Conservation (phyloP, 345 rosid species). For the Psidium friedrichsthalianum region DNA sequence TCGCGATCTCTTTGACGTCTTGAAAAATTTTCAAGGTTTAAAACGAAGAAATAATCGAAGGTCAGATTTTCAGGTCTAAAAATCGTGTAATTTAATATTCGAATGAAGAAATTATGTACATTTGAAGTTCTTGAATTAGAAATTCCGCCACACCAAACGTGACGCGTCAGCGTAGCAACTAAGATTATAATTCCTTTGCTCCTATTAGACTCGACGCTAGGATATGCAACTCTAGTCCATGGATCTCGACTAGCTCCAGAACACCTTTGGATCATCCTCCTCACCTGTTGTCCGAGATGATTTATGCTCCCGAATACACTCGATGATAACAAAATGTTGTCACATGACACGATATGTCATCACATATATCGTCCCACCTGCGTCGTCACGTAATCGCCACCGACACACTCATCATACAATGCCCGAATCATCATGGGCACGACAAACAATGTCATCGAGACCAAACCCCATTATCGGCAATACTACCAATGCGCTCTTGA, state of each 20-base stretch:
- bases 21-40: neutral
- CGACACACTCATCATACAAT: no score
- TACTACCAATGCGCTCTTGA: no score
- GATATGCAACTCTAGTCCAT: neutral
- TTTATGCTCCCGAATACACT: no score
- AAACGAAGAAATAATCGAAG: neutral
- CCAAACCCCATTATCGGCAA: no score
- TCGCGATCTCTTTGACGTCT: neutral
- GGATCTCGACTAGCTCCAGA: neutral
- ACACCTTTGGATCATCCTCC: no score
- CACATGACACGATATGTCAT: no score
- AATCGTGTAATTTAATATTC: neutral
- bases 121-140: neutral
- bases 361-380: no score
- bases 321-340: no score
- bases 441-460: no score
- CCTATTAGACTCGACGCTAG: neutral
- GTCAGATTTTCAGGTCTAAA: neutral
- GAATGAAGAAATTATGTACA: neutral
- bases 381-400: no score
- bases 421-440: no score
- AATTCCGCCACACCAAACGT: neutral
- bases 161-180: neutral
- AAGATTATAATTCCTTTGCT: neutral
- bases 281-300: no score